Base-by-base conservation (phyloP, 2,329 filamentous ascomycete species). In the Paracoccidioides brasiliensis region DNA sequence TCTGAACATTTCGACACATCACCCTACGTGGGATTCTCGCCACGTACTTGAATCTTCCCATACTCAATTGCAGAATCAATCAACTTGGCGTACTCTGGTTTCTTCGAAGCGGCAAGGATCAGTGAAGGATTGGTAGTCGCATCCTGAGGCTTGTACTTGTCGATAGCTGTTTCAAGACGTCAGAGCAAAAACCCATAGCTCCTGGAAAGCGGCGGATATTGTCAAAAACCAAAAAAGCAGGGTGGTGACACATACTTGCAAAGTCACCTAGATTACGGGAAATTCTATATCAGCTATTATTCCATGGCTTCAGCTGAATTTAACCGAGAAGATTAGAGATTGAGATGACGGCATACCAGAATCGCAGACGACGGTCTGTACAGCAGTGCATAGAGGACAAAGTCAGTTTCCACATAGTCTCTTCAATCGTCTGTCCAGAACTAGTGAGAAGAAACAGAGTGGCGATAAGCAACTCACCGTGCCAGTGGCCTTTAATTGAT, bases 131-230 rank as follows among this genome's bases (percentile, higher is more conserved):
- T 98, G 79, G 93, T 98, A 74, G 93, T 98, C 70, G 93, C 93
- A 88, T 98, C 93, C 81, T 98, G 90, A 63, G 93, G 93, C 84
- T 95, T 95, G 85, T 98, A 98, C 81, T 97, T 96, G 80, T 81
- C 90, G 74, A 98, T 98, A 75, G 90, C 90, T 83, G 77, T 73
- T 64, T 75, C 74, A 52, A 51, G 22, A 41, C 54, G 70, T 78
- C 58, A 60, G 46, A 32, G 33, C 42, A 28, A 52, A 9, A 7
- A 8, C 33, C 15, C 35, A 9, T 15, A 33, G n/a, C 32, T 35
- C 14, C 30, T 12, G 3, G 45, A 7, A 7, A 43, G 10, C 2
- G n/a, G 28, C 9, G 2, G n/a, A 32, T 49, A 49, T 37, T 12
- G 46, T 15, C n/a, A 4, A 28, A 15, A 50, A 50, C 14, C 14